Base-by-base conservation (phyloP, 2,329 filamentous ascomycete species). In the Calonectria multiphialidica region DNA sequence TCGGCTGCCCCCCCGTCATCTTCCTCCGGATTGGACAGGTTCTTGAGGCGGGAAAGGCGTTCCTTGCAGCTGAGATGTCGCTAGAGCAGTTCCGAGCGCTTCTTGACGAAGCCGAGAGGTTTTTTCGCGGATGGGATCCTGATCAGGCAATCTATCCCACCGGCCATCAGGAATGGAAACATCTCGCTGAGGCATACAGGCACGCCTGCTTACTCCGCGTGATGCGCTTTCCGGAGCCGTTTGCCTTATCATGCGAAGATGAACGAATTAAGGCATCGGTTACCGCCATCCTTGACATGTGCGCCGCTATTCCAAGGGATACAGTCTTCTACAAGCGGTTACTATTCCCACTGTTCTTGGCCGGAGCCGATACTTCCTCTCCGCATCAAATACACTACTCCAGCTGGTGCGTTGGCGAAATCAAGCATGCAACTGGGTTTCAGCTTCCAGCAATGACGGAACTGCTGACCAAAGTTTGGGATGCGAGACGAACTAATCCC, bases 151-250 rank as follows among this genome's bases (percentile, higher is more conserved):
- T 74, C 2, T 81, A 81, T 66, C 79, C 80, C 12, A 81, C 78
- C 2, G 50, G 28, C 2, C 73, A 82, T 9, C 61, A 65, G 9
- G 80, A 81, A 67, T 81, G 80, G 80, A 75, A 68, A 15, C 74
- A 75, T 1, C 66, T 81, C 0, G 80, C 80, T 4, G 77, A 80
- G n/a, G 80, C 80, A 0, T 81, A 79, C 33, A 70, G 77, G 13
- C 78, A 82, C n/a, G 79, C 79, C 0, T 82, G 79, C n/a, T 71
- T 82, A 0, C 75, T 82, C 3, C 74, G 80, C 2, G 65, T 78
- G 1, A 72, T 80, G 23, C 75, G 80, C 0, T 81, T 80, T 35
- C 77, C 80, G 0, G 72, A 81, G 45, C 50, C 80, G 0, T 82
- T 81, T 47, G 57, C 57, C 0, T n/a, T 81, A 0, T 65, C 78